These are phyloP conservation scores for Rhodosporidiobolus sp. DNA, from an alignment of 768 basidiomycete species.

Conservation along the genomic window DNA sequence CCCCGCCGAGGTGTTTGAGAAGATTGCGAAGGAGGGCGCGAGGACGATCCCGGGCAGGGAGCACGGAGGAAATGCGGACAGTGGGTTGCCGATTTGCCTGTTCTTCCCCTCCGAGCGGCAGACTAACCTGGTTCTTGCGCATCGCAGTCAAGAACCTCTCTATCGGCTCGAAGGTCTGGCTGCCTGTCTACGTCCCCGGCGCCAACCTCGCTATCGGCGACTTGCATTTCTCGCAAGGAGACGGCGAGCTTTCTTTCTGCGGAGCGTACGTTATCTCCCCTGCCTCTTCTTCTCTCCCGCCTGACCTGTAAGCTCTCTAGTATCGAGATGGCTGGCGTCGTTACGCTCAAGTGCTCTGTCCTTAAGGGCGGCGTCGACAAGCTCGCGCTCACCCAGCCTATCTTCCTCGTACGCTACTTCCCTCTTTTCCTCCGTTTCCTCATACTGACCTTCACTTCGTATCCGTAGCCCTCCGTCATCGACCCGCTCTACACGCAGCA, in stretches of 20 bases:
- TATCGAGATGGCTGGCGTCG: slow-evolving; percentile 74
- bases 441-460: not conserved
- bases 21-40: slow-evolving; percentile 65
- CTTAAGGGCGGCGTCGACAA: slow-evolving; percentile 73
- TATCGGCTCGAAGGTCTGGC: slow-evolving; percentile 57
- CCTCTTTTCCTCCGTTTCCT: not conserved
- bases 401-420: slow-evolving; percentile 65
- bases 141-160: slow-evolving; percentile 59
- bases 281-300: not conserved
- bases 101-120: not conserved
- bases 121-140: too few relatives aligned
- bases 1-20: slow-evolving; percentile 53
- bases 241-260: slow-evolving; percentile 55
- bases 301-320: too few relatives aligned
- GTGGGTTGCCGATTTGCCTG: not conserved
- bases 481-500: slow-evolving; percentile 73
- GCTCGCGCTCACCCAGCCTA: slow-evolving; percentile 69
- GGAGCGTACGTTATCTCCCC: slow-evolving; percentile 45
- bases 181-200: slow-evolving; percentile 72
- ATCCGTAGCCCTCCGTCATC: slow-evolving; percentile 63
- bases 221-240: slow-evolving; percentile 75
- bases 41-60: slow-evolving; percentile 73
- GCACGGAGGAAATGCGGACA: slow-evolving; percentile 60
- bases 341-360: slow-evolving; percentile 68
- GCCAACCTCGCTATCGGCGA: slow-evolving; percentile 76